phyloP scores from a whole-genome alignment of 2,329 filamentous ascomycete genomes.

The Davidsoniella eucalypti region DNA sequence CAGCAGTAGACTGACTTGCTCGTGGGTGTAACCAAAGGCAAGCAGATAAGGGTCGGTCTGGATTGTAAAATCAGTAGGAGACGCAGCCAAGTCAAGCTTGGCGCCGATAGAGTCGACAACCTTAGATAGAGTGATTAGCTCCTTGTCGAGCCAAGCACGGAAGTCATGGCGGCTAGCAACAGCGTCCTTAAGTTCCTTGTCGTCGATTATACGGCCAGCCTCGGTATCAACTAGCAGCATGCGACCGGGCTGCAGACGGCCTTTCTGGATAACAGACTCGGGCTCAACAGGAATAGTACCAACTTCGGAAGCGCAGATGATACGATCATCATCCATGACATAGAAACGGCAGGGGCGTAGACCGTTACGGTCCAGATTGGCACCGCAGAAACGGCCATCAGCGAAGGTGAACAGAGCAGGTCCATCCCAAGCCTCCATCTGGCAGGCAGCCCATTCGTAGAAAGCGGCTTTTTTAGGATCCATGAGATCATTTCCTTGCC shows the following conservation, averaged over 20 bases:
- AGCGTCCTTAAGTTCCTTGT: slow-evolving; percentile 76
- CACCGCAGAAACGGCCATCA: slow-evolving; percentile 90
- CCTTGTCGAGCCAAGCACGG: slow-evolving; percentile 69
- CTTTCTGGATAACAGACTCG: slow-evolving; percentile 80
- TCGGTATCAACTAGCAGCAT: slow-evolving; percentile 93
- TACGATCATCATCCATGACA: slow-evolving; percentile 88
- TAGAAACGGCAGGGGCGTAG: slow-evolving; percentile 93
- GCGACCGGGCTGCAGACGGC: slow-evolving; percentile 79
- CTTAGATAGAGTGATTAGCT: slow-evolving; percentile 66
- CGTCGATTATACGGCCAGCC: slow-evolving; percentile 80
- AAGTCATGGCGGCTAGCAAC: slow-evolving; percentile 82
- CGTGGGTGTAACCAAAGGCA: slow-evolving; percentile 86
- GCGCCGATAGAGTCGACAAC: slow-evolving; percentile 48
- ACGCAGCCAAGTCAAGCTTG: slow-evolving; percentile 45
- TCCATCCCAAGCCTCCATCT: slow-evolving; percentile 98
- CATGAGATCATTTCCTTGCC: slow-evolving; percentile 87
- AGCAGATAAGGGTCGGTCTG: slow-evolving; percentile 74
- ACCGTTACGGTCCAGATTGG: slow-evolving; percentile 90
- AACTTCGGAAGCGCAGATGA: slow-evolving; percentile 93
- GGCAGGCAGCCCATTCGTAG: slow-evolving; percentile 95
- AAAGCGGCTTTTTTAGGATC: slow-evolving; percentile 92
- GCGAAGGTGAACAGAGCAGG: slow-evolving; percentile 94
- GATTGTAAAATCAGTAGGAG: slow-evolving; percentile 51
- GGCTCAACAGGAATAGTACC: slow-evolving; percentile 86
- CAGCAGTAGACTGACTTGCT: slow-evolving; percentile 82